Base-by-base conservation (phyloP, 805 yeast species). In the Pichia cabralensis region DNA sequence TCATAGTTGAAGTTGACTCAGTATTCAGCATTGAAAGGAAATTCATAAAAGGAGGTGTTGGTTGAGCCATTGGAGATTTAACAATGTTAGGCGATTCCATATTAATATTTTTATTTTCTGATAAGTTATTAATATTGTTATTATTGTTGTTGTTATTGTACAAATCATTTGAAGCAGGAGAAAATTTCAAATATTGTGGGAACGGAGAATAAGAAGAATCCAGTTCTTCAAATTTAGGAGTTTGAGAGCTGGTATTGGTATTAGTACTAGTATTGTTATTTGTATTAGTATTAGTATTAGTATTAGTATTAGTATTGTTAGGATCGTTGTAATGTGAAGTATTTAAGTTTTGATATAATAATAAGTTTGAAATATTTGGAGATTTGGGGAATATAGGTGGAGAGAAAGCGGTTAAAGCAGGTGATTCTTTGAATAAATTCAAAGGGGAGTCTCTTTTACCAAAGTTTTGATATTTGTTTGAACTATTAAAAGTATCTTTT, bases 381-480 rank as follows among this genome's bases (percentile, higher is more conserved):
- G 44, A 34, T 19, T 26, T 17, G 5, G 42, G 24, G 14, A 24
- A 31, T 12, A 22, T 8, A 8, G 31, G 30, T 17, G 28, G 33
- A 22, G 26, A 12, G 18, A 24, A n/a, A 19, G 26, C 9, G 20
- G 32, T n/a, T n/a, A 24, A 24, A 24, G 8, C 14, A 14, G 26
- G 8, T 7, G 31, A 21, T 13, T 36, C 40, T 24, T 24, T 36
- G 20, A 36, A 36, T 5, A 36, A 21, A 14, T 31, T 36, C 16
- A 36, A 15, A 10, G 40, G 31, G 3, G 37, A 30, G 16, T 37
- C 36, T 21, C 14, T 32, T 8, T 19, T n/a, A n/a, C n/a, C n/a
- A n/a, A n/a, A n/a, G n/a, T n/a, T n/a, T n/a, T n/a, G n/a, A n/a
- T n/a, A n/a, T n/a, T n/a, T n/a, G n/a, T n/a, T n/a, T n/a, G n/a